Conservation (phyloP, 768 basidiomycete genomes). For the Calvatia gigantea region DNA sequence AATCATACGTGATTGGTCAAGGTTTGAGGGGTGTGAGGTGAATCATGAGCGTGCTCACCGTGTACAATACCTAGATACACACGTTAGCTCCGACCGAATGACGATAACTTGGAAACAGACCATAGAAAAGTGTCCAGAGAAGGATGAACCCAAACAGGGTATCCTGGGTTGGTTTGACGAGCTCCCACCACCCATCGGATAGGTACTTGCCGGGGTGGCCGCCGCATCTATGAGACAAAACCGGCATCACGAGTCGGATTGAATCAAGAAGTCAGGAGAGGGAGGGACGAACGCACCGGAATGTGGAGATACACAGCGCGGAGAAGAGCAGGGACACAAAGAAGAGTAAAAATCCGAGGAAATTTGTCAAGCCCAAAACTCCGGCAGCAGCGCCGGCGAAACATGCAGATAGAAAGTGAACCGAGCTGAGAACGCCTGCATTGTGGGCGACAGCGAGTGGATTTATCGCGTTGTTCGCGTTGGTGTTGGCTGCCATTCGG, state of each 20-base stretch:
- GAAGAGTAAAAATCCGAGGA: constrained; percentile 80
- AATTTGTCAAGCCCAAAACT: constrained; percentile 85
- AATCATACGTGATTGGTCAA: background rate
- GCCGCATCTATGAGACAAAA: constrained; percentile 50
- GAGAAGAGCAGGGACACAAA: constrained; percentile 62
- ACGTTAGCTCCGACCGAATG: background rate
- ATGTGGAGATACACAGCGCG: constrained; percentile 54
- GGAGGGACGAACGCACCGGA: constrained; percentile 23
- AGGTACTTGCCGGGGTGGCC: constrained; percentile 61
- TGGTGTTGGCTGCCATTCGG: constrained; percentile 9
- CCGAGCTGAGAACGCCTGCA: constrained; percentile 56
- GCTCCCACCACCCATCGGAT: constrained; percentile 58
- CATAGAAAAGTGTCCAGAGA: constrained; percentile 93
- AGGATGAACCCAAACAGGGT: constrained; percentile 89
- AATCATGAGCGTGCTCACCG: constrained; percentile 29
- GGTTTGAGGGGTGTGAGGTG: background rate
- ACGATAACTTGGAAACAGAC: constrained; percentile 38
- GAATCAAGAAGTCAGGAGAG: no score
- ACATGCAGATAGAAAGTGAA: constrained; percentile 80
- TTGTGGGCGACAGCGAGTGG: constrained; percentile 57
- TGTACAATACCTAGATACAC: constrained; percentile 41
- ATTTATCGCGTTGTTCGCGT: constrained; percentile 41
- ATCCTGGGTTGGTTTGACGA: constrained; percentile 86
- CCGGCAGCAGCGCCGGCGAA: constrained; percentile 88
- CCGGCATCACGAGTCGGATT: background rate